Conservation (phyloP, 1,139 yeast genomes). For the Taphrina pruni region DNA sequence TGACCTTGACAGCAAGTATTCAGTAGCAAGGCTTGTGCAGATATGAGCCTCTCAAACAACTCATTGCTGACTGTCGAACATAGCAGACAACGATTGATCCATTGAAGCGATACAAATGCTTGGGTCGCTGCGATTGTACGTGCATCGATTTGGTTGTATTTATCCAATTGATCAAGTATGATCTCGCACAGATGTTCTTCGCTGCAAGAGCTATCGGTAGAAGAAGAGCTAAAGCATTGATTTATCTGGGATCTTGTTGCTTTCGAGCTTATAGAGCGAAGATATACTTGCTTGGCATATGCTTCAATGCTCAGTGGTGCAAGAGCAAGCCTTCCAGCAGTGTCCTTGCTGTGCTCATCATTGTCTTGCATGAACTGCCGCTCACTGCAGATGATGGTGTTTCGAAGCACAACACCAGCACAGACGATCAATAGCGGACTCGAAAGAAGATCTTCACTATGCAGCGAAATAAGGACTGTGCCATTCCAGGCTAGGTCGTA, state of each 20-base stretch:
- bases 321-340: too few species aligned
- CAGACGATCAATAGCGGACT: too few species aligned
- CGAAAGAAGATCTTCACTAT: too few species aligned
- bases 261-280: not conserved
- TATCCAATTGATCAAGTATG: constrained; percentile 8
- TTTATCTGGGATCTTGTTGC: not conserved
- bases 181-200: not conserved
- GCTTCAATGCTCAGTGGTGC: not conserved
- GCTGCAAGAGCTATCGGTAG: not conserved
- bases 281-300: not conserved
- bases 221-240: not conserved
- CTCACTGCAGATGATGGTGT: too few species aligned
- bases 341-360: too few species aligned
- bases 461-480: too few species aligned
- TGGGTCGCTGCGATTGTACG: constrained; percentile 18
- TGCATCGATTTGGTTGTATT: not conserved
- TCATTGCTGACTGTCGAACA: not conserved
- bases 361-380: too few species aligned
- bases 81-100: constrained; percentile 19
- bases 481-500: too few species aligned
- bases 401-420: too few species aligned
- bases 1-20: constrained; percentile 12
- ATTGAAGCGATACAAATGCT: constrained; percentile 27
- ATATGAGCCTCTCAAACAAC: not conserved
- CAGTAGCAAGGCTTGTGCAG: constrained; percentile 25